Base-by-base conservation (phyloP, 495 filamentous ascomycete species). In the Neurospora terricola region DNA sequence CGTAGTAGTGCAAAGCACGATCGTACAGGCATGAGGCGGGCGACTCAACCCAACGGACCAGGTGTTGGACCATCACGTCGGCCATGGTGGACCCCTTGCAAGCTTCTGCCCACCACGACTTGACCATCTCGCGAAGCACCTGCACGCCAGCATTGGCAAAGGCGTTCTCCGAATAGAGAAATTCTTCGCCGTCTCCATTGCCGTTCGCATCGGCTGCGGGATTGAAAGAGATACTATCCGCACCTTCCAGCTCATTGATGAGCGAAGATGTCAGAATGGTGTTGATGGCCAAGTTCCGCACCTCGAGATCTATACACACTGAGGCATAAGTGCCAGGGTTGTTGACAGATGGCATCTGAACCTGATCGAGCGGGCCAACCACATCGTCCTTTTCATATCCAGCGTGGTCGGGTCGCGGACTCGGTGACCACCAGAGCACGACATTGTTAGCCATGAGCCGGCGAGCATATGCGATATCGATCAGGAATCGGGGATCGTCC, bases 111-210 rank as follows among this genome's bases (percentile, higher is more conserved):
- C 95, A 98, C 96, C 96, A 99, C 3, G 92, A 89, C 80, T 97
- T 98, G 74, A 99, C 96, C 96, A 99, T 98, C 80, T 98, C 96
- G 6, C 96, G 90, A 4, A 99, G 84, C 16, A 98, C 96, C 27
- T 89, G 86, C 7, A 97, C 90, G 42, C 94, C 93, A 11, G 95
- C 94, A 71, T 94, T 93, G 23, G 96, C 92, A 82, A 98, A 98
- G 0, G 95, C 92, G 72, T 93, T 95, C 72, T 98, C 95, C 5
- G 95, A 91, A 76, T 92, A 93, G 5, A 98, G 87, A 34, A 91
- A 85, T 69, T 93, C 91, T 18, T 78, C 78, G 2, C 82, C 83
- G 38, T 82, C 83, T 54, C 79, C 82, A 21, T 12, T 40, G n/a
- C 77, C 81, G 0, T 86, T 85, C 0, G 90, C 88, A 73, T 90